Base-by-base conservation (phyloP, 192 early-diverging fungal genomes). In the Podila epigama region DNA sequence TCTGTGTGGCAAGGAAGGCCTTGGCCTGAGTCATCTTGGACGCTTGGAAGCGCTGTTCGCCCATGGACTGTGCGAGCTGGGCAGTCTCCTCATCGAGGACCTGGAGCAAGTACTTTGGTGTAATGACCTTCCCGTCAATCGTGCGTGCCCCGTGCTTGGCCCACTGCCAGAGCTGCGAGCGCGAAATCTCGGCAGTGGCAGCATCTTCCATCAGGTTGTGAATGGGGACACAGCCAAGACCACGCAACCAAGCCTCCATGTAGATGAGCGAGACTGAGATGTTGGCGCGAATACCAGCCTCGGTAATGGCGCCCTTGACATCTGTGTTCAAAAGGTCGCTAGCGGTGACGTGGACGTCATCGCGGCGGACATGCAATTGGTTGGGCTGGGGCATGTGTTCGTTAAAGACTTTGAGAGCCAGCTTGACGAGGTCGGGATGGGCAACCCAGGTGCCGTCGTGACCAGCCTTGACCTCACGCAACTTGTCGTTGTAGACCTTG, bases 191-290 rank as follows among this genome's bases (percentile, higher is more conserved):
- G 39, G 96, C 96, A 1, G 97, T 98, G 20, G 97, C 97, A 2
- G 96, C 96, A 70, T 98, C 97, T 85, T 98, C 97, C 97, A 98
- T 97, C 44, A 98, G 84, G 85, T 94, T 94, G 86, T 96, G 93
- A 82, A 98, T 98, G 52, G 97, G 97, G 20, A 98, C 97, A 79
- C 97, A 98, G 35, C 97, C 97, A 61, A 87, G 84, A 35, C 94
- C 97, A 62, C 92, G 89, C 61, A 98, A 89, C 97, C 97, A 98
- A 52, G 95, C 90, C 84, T 95, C 96, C 89, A 95, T 97, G 84
- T 98, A 98, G 58, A 90, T 83, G 34, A 98, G 85, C 31, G 93
- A 93, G 25, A 98, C 92, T 37, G 95, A 90, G 68, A 97, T 89
- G 89, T 98, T 98, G 81, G 84, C 88, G 66, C 95, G 94, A 66